A percentile compares a stretch with the other conserved stretches of the same genome.
These are phyloP conservation scores for Podaxis pistillaris DNA, from an alignment of 768 basidiomycete species.

Conservation along the genomic window DNA sequence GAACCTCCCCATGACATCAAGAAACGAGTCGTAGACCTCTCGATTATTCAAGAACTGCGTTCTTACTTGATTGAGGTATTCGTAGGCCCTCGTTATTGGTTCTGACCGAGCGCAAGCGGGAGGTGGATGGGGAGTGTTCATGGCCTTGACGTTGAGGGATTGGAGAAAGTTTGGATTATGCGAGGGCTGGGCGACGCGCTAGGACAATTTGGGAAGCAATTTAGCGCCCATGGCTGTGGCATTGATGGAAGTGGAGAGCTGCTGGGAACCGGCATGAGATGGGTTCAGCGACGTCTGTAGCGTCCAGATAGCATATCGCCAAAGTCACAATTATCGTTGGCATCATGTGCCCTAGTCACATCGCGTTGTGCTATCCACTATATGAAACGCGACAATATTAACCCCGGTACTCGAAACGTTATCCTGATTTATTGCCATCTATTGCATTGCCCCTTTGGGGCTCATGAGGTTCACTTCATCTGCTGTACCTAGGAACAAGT, in stretches of 20 bases:
- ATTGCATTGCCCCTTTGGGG: slow-evolving; percentile 28
- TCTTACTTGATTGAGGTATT: slow-evolving; percentile 14
- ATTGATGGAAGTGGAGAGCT: background rate
- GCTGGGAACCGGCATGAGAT: background rate
- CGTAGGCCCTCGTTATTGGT: slow-evolving; percentile 8
- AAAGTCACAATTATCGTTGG: slow-evolving; percentile 3
- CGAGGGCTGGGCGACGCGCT: background rate
- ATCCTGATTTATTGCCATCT: background rate
- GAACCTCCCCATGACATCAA: slow-evolving; percentile 13
- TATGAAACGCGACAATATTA: background rate
- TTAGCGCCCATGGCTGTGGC: slow-evolving; percentile 11
- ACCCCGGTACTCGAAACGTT: background rate
- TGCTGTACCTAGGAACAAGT: slow-evolving; percentile 64
- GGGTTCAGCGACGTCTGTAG: background rate
- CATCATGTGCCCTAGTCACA: slow-evolving; percentile 15
- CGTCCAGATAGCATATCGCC: background rate
- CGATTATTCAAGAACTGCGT: slow-evolving; percentile 12
- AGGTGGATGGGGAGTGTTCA: slow-evolving; percentile 8
- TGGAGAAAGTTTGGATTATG: slow-evolving; percentile 6
- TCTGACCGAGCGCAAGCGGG: background rate
- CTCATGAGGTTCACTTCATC: slow-evolving; percentile 76
- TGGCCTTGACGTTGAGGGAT: slow-evolving; percentile 1
- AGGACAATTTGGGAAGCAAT: slow-evolving; percentile 5
- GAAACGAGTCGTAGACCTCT: slow-evolving; percentile 12
- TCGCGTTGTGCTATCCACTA: background rate